phyloP scores from a whole-genome alignment of 2,329 filamentous ascomycete species.

The Colletotrichum chlorophyti region DNA sequence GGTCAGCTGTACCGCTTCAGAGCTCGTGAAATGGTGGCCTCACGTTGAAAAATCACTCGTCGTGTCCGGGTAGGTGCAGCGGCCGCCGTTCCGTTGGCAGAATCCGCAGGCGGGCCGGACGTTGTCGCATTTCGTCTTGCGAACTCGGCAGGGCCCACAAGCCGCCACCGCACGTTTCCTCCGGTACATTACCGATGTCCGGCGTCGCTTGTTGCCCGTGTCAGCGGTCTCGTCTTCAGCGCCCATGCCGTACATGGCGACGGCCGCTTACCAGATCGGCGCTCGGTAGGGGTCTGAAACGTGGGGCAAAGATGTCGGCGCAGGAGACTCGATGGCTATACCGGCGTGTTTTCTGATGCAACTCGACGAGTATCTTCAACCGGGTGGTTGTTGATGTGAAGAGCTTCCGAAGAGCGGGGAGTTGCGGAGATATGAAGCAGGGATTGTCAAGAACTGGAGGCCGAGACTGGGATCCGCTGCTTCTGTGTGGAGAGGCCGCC shows the following conservation, averaged over 20 bases:
- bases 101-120: conserved; percentile 43
- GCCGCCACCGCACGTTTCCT: conserved; percentile 42
- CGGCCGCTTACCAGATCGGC: background rate
- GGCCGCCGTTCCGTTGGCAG: conserved; percentile 39
- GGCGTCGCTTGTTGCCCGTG: conserved; percentile 16
- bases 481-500: background rate
- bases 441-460: background rate
- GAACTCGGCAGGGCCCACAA: conserved; percentile 43
- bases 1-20: background rate
- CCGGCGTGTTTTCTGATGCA: background rate
- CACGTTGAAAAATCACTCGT: conserved; percentile 36
- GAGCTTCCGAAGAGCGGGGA: background rate
- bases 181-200: conserved; percentile 23
- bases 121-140: conserved; percentile 47
- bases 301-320: background rate
- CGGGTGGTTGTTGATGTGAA: background rate
- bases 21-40: background rate
- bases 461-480: background rate
- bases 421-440: conserved; percentile 21
- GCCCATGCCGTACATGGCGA: background rate
- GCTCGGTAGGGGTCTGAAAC: background rate
- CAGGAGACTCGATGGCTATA: background rate
- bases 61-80: conserved; percentile 39
- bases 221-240: conserved; percentile 5
- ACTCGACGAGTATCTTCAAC: background rate